Conservation (phyloP, 768 basidiomycete genomes). For the Mycena vitilis region DNA sequence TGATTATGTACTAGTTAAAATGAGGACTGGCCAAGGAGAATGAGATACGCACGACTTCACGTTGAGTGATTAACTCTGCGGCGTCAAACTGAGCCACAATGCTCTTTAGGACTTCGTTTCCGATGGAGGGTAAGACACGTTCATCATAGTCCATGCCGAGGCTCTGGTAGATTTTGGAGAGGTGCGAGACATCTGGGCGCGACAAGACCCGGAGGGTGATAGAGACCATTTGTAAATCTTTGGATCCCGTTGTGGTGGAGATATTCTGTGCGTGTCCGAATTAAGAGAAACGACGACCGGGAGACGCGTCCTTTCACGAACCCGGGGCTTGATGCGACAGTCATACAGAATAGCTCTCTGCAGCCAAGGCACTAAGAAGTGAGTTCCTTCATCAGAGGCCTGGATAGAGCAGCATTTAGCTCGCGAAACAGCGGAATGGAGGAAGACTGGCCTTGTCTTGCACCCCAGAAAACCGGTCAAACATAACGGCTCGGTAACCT, state of each 20-base stretch:
- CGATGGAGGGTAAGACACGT: constrained; percentile 95
- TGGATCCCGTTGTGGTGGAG: constrained; percentile 98
- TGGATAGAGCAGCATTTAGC: constrained; percentile 43
- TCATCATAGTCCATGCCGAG: constrained; percentile 98
- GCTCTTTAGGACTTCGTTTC: constrained; percentile 97
- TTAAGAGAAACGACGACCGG: neutral
- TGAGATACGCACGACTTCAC: constrained; percentile 83
- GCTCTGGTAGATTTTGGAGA: constrained; percentile 94
- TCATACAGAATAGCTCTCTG: constrained; percentile 98
- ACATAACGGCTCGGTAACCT: constrained; percentile 96
- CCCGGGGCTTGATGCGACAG: constrained; percentile 96
- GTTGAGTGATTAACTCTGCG: constrained; percentile 95
- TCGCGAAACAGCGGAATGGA: neutral
- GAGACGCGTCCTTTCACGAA: constrained; percentile 48
- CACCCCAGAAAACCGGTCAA: constrained; percentile 96
- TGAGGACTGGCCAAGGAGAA: constrained; percentile 7
- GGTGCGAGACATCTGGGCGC: constrained; percentile 87
- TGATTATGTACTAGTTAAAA: constrained; percentile 41
- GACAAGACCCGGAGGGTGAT: constrained; percentile 96
- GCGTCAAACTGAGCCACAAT: constrained; percentile 99
- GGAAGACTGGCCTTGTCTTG: constrained; percentile 68
- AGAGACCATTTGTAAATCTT: constrained; percentile 98
- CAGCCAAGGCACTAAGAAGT: constrained; percentile 95
- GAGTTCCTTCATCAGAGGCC: constrained; percentile 94
- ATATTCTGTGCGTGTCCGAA: constrained; percentile 77